phyloP scores from a whole-genome alignment of 2,329 filamentous ascomycete genomes.

The Rhytidhysteron rufulum region DNA sequence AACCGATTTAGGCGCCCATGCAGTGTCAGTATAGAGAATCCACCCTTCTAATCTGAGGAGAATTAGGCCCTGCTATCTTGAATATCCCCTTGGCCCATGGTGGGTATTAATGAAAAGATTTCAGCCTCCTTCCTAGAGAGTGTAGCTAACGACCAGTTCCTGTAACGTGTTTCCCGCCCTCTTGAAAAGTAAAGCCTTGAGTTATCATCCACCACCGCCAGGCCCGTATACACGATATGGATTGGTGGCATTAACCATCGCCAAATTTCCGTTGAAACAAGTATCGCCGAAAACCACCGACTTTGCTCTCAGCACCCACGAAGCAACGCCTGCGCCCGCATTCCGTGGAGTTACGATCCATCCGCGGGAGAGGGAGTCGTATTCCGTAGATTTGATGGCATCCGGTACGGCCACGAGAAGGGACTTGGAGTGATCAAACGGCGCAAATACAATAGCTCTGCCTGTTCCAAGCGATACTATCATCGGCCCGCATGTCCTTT shows the following conservation, averaged over 20 bases:
- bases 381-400: slow-evolving; percentile 18
- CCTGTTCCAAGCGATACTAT: slow-evolving; percentile 12
- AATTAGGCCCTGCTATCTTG: too few relatives aligned
- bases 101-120: too few relatives aligned
- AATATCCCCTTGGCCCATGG: too few relatives aligned
- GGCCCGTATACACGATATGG: background rate
- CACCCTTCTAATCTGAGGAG: too few relatives aligned
- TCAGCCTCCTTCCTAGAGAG: too few relatives aligned
- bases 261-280: slow-evolving; percentile 18
- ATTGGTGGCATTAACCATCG: slow-evolving; percentile 5
- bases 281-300: slow-evolving; percentile 37
- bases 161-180: too few relatives aligned
- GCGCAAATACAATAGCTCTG: slow-evolving; percentile 30
- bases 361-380: slow-evolving; percentile 18
- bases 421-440: slow-evolving; percentile 26
- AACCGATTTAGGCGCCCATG: too few relatives aligned
- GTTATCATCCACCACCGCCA: background rate
- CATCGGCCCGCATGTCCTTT: slow-evolving; percentile 27
- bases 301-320: slow-evolving; percentile 40
- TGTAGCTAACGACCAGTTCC: too few relatives aligned
- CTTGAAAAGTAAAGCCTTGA: too few relatives aligned
- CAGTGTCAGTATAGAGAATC: too few relatives aligned
- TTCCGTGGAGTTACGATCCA: slow-evolving; percentile 38
- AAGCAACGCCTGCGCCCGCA: slow-evolving; percentile 15
- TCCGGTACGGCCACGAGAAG: slow-evolving; percentile 28